A percentile compares a stretch with the other conserved stretches of the same genome.
phyloP scores from a whole-genome alignment of 2,329 filamentous ascomycete species.

The Onygenales sp. region DNA sequence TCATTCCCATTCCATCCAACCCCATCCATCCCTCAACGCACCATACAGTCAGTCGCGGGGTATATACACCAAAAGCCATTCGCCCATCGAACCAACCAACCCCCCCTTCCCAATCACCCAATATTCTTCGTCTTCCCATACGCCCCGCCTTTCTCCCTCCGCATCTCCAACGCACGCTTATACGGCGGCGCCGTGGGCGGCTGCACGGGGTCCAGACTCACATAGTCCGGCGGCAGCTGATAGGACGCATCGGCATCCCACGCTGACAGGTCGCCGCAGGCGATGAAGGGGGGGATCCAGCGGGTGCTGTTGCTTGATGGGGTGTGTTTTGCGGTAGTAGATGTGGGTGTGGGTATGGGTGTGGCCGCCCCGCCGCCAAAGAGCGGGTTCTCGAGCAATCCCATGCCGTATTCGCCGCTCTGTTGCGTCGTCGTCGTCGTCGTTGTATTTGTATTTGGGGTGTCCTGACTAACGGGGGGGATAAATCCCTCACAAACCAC shows the following conservation, averaged over 20 bases:
- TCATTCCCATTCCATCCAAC: no score
- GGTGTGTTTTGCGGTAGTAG: constrained; percentile 10
- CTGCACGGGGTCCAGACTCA: constrained; percentile 84
- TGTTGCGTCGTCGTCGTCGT: neutral
- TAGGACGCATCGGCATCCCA: constrained; percentile 97
- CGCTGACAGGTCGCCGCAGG: constrained; percentile 89
- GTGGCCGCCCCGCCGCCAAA: constrained; percentile 30
- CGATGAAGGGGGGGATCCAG: constrained; percentile 93
- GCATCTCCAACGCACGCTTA: constrained; percentile 77
- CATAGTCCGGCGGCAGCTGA: constrained; percentile 72
- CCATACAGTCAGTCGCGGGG: neutral
- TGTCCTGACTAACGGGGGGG: constrained; percentile 43
- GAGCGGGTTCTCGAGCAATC: constrained; percentile 27
- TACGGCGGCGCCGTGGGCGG: constrained; percentile 95
- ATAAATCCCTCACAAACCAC: constrained; percentile 92
- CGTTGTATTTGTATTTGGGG: neutral
- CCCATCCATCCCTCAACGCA: no score
- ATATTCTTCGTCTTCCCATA: constrained; percentile 58
- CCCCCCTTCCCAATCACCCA: constrained; percentile 16
- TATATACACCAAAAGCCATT: neutral
- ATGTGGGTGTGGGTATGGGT: constrained; percentile 35
- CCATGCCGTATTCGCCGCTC: constrained; percentile 12
- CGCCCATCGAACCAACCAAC: neutral
- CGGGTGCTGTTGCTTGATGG: constrained; percentile 41
- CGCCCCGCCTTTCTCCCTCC: constrained; percentile 64